Percentiles rank a stretch among this genome's conserved stretches.
Evolutionary conservation across 192 early-diverging fungal genomes (phyloP).

Genomic region (Coemansia nantahalensis): DNA sequence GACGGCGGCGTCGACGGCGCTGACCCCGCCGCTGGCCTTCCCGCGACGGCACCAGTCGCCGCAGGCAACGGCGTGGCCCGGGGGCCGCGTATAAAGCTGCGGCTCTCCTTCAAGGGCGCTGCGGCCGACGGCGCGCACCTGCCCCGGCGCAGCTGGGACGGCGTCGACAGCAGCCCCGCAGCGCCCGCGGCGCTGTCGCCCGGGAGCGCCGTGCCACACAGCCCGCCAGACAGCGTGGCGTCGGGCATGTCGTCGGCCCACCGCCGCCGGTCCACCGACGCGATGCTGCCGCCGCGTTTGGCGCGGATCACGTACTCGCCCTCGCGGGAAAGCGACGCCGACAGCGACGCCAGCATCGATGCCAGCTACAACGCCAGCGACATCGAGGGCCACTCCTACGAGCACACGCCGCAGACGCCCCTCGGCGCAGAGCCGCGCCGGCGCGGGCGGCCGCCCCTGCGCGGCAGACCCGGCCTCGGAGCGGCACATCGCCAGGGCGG

Average conservation of each 20-base stretch:
- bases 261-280: slow-evolving; percentile 1
- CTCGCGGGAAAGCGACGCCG: slow-evolving; percentile 19
- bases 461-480: slow-evolving; percentile 21
- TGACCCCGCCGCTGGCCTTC: background rate
- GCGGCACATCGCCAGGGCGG: slow-evolving; percentile 2
- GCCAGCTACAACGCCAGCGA: slow-evolving; percentile 12
- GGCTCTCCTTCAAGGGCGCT: slow-evolving; percentile 31
- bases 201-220: slow-evolving; percentile 11
- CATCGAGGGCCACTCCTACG: slow-evolving; percentile 17
- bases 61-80: slow-evolving; percentile 5
- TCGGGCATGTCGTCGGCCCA: slow-evolving; percentile 12
- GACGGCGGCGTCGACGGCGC: slow-evolving; percentile 9
- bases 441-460: slow-evolving; percentile 42
- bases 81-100: slow-evolving; percentile 39
- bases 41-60: background rate
- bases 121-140: slow-evolving; percentile 1
- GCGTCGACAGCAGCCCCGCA: slow-evolving; percentile 4
- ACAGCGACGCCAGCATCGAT: slow-evolving; percentile 18
- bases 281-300: no score
- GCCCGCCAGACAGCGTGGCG: slow-evolving; percentile 15
- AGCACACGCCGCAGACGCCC: slow-evolving; percentile 10
- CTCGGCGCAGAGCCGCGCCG: slow-evolving; percentile 7
- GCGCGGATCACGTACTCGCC: slow-evolving; percentile 23
- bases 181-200: slow-evolving; percentile 1
- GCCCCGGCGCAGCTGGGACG: slow-evolving; percentile 3